Percentiles rank a stretch among this genome's conserved stretches.
Conservation (phyloP, 2,329 filamentous ascomycete species). For the Fusarium sp. region DNA sequence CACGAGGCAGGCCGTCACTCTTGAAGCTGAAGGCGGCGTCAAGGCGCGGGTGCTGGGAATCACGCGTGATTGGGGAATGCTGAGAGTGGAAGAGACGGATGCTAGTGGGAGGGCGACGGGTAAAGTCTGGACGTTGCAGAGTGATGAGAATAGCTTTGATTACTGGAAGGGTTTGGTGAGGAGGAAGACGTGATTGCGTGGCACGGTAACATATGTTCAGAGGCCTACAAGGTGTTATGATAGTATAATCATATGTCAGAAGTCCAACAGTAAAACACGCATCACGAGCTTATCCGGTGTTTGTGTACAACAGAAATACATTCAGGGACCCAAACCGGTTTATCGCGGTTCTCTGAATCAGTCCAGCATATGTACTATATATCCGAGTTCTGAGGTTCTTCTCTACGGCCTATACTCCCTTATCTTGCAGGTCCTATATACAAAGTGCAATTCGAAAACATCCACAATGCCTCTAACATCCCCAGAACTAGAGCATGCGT, state of each 20-base stretch:
- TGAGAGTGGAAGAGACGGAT: constrained; percentile 85
- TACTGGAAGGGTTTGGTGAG: constrained; percentile 91
- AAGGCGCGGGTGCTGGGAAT: constrained; percentile 86
- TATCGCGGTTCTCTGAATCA: constrained; percentile 38
- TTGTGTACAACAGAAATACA: too few relatives aligned
- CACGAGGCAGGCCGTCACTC: constrained; percentile 73
- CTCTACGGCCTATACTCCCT: rapidly evolving
- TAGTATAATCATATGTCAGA: too few relatives aligned
- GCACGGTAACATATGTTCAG: not conserved
- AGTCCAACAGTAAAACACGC: too few relatives aligned
- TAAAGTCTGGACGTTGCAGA: constrained; percentile 84
- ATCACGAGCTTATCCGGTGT: too few relatives aligned
- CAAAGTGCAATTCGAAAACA: too few relatives aligned
- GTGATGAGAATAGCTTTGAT: constrained; percentile 98
- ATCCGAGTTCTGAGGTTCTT: not conserved
- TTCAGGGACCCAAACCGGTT: too few relatives aligned
- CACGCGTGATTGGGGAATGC: constrained; percentile 88
- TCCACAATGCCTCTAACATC: not conserved
- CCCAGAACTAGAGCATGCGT: not conserved
- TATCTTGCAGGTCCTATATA: too few relatives aligned
- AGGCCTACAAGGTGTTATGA: too few relatives aligned
- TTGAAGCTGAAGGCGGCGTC: constrained; percentile 82
- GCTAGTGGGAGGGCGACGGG: constrained; percentile 79
- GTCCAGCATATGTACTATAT: not conserved
- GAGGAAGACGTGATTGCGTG: constrained; percentile 67